phyloP scores from a whole-genome alignment of 495 filamentous ascomycete species.

The Penicillium mononematosum region DNA sequence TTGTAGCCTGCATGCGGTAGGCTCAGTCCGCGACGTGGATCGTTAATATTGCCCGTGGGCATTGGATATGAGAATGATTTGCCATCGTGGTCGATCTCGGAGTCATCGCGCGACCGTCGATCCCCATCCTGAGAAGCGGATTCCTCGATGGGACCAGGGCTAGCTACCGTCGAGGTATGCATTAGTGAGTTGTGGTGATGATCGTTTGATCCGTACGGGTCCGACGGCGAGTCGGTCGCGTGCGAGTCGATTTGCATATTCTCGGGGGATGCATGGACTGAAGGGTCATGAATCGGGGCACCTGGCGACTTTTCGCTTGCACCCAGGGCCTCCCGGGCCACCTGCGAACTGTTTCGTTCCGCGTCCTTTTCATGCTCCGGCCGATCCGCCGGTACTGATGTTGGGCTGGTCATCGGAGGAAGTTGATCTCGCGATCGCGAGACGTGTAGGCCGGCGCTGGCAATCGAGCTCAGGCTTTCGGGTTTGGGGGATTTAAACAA shows the following conservation, averaged over 20 bases:
- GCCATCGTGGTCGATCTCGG: slow-evolving; percentile 45
- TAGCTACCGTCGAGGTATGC: slow-evolving; percentile 46
- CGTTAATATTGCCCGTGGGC: slow-evolving; percentile 44
- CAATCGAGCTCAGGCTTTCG: slow-evolving; percentile 47
- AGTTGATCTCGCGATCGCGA: slow-evolving; percentile 38
- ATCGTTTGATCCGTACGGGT: slow-evolving; percentile 36
- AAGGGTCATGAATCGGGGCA: slow-evolving; percentile 26
- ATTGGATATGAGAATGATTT: slow-evolving; percentile 56
- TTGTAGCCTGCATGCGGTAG: slow-evolving; percentile 66
- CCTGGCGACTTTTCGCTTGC: slow-evolving; percentile 43
- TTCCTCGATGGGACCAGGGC: slow-evolving; percentile 49
- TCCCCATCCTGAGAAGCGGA: slow-evolving; percentile 45
- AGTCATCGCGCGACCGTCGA: slow-evolving; percentile 37
- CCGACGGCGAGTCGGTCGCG: slow-evolving; percentile 27
- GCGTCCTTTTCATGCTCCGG: slow-evolving; percentile 38
- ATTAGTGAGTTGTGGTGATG: slow-evolving; percentile 35
- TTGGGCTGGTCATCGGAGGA: slow-evolving; percentile 35
- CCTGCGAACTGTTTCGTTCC: slow-evolving; percentile 43
- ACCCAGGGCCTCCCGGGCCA: slow-evolving; percentile 46
- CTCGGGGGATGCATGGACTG: slow-evolving; percentile 37
- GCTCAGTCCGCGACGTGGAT: slow-evolving; percentile 67
- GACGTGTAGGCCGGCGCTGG: slow-evolving; percentile 47
- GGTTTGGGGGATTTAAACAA: slow-evolving; percentile 42
- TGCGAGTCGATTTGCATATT: slow-evolving; percentile 49
- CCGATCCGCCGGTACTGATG: slow-evolving; percentile 33